Evolutionary conservation across 805 yeast species (phyloP), one percentile per base, ranked within the genome.

Genomic region (Candida nitratophila): DNA sequence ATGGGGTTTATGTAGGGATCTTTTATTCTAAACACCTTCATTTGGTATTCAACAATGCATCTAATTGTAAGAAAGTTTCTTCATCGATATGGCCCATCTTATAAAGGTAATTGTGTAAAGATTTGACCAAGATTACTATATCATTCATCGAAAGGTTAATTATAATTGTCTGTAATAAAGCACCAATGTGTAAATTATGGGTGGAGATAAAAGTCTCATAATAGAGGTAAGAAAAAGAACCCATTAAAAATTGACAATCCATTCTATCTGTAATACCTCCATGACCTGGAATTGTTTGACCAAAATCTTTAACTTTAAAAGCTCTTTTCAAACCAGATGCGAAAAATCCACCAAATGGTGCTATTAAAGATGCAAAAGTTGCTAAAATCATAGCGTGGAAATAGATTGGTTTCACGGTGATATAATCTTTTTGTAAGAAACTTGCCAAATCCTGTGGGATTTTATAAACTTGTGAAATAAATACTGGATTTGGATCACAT

Each of bases 211-310:
- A 93, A 2, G 96, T 87, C 64, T 91, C 96, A 65, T 83, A 90
- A 68, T 93, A 93, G 52, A 93, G 71, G 60, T 89, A 90, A 30
- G 93, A 77, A 61, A 93, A 93, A 34, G 95, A 86, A 12, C 99
- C 99, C 98, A 93, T 93, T 54, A 93, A 71, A 61, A 91, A 93
- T 68, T 93, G 98, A 67, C 99, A 93, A 67, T 93, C 99, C 71
- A 93, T 83, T 68, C 99, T 78, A 63, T 93, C 99, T 22, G 97
- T 90, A 52, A 93, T 83, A 53, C 99, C 99, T 50, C 99, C 99
- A 61, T 93, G 99, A 29, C 99, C 99, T 15, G 99, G 99, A 53
- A 93, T 93, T 10, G 98, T 91, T 59, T 91, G 95, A 53, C 98
- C 99, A 59, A 93, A 93, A 66, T 93, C 99, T 67, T 93, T 93